Evolutionary conservation across 169 alveolate species (phyloP), one percentile per base, ranked within the genome.

Genomic region (Cryptosporidium tyzzeri): DNA sequence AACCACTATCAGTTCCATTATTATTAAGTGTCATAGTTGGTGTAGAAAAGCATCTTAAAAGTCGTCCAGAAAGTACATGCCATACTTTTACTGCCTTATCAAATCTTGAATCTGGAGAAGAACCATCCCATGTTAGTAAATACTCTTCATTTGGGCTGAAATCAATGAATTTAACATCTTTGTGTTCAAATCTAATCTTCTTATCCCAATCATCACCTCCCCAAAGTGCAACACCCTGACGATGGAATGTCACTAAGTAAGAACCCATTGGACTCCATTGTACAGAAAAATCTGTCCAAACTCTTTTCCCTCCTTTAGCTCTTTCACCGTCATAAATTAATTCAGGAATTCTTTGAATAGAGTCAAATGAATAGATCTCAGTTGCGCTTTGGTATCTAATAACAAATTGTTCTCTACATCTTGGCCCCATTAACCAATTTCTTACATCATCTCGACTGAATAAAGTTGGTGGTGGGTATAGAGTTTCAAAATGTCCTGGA

Each of bases 231-330:
- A 96, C 94, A 21, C 95, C 98, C 16, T 95, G 97, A 69, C 96
- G 87, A 75, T 96, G 96, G 92, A 95, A 96, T 35, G 96, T 94
- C 16, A 95, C 97, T 51, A 96, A 93, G 84, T 94, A 96, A 21
- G 97, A 95, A 12, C 98, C 98, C 75, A 93, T 95, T 23, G 96
- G 94, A 41, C 98, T 95, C 98, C 98, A 96, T 93, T 95, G 96
- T 0, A 95, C 98, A 68, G 95, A 93, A 71, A 93, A 94, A 50
- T 95, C 97, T 1, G 98, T 95, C 95, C 97, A 95, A n/a, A 94
- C 94, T 1, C 95, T 71, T 67, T 93, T 94, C 0, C 89, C 89
- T 8, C 96, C 97, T 61, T 93, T 93, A 9, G 98, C 97, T 68
- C 95, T 87, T 33, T 95, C 97, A 0, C 98, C 97, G 59, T 95